These are phyloP conservation scores for Sphagnum fallax DNA, from an alignment of 228 moss, liverwort and hornwort genomes.

Conservation along the genomic window DNA sequence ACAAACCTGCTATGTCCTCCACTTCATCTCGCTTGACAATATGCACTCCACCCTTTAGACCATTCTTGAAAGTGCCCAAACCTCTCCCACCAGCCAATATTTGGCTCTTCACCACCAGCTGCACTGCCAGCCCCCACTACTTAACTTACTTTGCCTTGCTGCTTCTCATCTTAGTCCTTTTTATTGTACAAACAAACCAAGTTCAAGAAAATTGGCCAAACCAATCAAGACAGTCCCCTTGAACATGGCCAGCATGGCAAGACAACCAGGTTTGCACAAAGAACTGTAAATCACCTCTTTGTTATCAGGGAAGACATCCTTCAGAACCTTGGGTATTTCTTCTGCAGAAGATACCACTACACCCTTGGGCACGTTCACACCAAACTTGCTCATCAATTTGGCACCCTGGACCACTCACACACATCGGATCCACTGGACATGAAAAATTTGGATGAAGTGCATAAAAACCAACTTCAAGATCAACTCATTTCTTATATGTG, in stretches of 20 bases:
- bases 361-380: constrained; percentile 85
- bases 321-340: constrained; percentile 48
- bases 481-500: background rate
- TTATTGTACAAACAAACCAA: background rate
- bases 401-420: constrained; percentile 32
- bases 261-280: background rate
- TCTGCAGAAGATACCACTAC: constrained; percentile 51
- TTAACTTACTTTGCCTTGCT: background rate
- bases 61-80: constrained; percentile 92
- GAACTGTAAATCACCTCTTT: constrained; percentile 32
- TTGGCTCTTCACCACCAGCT: constrained; percentile 97
- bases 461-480: background rate
- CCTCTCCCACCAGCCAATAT: constrained; percentile 95
- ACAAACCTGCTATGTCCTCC: constrained; percentile 49
- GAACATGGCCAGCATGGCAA: background rate
- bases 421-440: background rate
- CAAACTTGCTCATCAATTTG: constrained; percentile 71
- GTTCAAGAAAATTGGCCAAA: background rate
- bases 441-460: background rate
- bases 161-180: too few species aligned
- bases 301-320: constrained; percentile 41
- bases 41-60: constrained; percentile 93
- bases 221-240: background rate
- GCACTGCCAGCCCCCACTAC: constrained; percentile 12
- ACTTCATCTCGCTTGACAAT: constrained; percentile 74